A percentile compares a stretch with the other conserved stretches of the same genome.
phyloP scores from a whole-genome alignment of 2,329 filamentous ascomycete species.

The Cryphonectria carpinicola region DNA sequence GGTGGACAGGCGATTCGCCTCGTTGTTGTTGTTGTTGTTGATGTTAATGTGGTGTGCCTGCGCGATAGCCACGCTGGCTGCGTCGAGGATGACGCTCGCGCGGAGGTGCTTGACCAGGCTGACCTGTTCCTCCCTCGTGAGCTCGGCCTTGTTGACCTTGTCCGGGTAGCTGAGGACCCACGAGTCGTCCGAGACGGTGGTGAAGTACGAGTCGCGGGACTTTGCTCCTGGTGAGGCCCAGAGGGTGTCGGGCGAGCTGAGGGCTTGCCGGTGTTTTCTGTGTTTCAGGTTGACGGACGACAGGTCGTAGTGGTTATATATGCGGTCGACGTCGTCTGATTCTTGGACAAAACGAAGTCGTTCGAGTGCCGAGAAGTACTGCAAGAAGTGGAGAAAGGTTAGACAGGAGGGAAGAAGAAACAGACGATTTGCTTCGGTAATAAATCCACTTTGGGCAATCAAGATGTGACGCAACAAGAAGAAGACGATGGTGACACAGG shows the following conservation, averaged over 20 bases:
- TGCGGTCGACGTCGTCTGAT: conserved; percentile 40
- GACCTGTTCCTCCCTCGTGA: conserved; percentile 72
- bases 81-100: conserved; percentile 40
- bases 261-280: conserved; percentile 36
- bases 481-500: background rate
- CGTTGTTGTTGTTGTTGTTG: conserved; percentile 43
- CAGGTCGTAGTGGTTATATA: conserved; percentile 43
- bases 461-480: conserved; percentile 2
- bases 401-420: conserved; percentile 11
- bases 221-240: conserved; percentile 37
- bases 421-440: conserved; percentile 21
- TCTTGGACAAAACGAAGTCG: conserved; percentile 66
- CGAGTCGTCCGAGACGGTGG: conserved; percentile 59
- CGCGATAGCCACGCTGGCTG: conserved; percentile 60
- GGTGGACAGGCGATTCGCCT: conserved; percentile 35
- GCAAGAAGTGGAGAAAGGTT: conserved; percentile 27
- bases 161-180: conserved; percentile 74
- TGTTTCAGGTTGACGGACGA: conserved; percentile 36
- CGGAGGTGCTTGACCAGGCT: conserved; percentile 58
- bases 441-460: background rate
- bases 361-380: conserved; percentile 78
- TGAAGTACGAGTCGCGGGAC: conserved; percentile 41
- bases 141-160: conserved; percentile 71
- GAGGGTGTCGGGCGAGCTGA: conserved; percentile 38
- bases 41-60: conserved; percentile 39